Evolutionary conservation across 257 asterid species (phyloP).

Genomic region (Paulownia fortunei): DNA sequence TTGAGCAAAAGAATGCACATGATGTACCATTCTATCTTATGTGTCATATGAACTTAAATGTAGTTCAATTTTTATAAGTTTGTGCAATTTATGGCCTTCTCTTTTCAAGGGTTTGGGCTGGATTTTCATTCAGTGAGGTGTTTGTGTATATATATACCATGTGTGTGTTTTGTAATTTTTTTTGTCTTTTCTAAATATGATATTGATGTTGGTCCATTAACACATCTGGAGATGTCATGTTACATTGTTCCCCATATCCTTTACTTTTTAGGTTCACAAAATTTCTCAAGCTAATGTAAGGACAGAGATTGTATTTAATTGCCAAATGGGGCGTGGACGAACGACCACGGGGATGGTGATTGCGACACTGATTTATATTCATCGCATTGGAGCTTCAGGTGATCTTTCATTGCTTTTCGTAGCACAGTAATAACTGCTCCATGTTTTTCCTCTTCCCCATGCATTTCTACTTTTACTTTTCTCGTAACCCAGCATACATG

Average conservation of each 20-base stretch:
- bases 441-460: slow-evolving; percentile 6
- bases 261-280: slow-evolving; percentile 65
- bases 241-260: slow-evolving; percentile 23
- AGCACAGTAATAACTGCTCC: slow-evolving; percentile 20
- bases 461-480: slow-evolving; percentile 10
- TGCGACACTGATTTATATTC: slow-evolving; percentile 83
- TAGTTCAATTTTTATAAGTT: background rate
- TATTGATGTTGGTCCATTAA: background rate
- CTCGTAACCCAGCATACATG: slow-evolving; percentile 3
- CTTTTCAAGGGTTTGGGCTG: background rate
- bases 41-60: background rate
- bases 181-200: slow-evolving; percentile 10
- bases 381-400: slow-evolving; percentile 98
- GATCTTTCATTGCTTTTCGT: slow-evolving; percentile 34
- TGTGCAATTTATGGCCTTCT: background rate
- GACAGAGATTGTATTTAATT: slow-evolving; percentile 85
- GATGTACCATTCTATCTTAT: slow-evolving; percentile 3
- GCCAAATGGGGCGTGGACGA: slow-evolving; percentile 99
- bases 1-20: slow-evolving; percentile 13
- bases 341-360: slow-evolving; percentile 99
- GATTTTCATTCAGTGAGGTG: background rate
- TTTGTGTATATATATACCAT: slow-evolving; percentile 1
- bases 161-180: background rate
- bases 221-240: slow-evolving; percentile 24
- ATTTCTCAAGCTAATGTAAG: slow-evolving; percentile 80